Evolutionary conservation across 352 stramenopile species (phyloP), one percentile per base, ranked within the genome.

Genomic region (Globisporangium cederbergense): DNA sequence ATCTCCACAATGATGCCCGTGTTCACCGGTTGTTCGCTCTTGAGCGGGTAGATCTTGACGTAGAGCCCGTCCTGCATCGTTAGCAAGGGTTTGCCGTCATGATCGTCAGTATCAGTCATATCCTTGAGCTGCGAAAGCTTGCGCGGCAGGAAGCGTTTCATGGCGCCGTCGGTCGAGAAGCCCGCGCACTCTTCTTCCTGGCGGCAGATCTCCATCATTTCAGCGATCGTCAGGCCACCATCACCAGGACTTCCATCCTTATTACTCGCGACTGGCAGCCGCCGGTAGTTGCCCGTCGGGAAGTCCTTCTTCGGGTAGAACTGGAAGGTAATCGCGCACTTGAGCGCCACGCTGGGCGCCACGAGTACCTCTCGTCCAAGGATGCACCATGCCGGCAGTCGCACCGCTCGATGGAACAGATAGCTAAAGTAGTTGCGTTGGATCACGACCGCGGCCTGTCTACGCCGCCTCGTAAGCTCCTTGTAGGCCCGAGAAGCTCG

Each of bases 291-390:
- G 2, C 83, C 86, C 11, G 76, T 68, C 3, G 80, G 72, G 36
- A 94, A 92, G 57, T 94, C 85, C 58, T 84, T 91, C 28, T 74
- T 76, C 2, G 70, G 61, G 60, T 92, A 91, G 67, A 94, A 94
- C 58, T 90, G 79, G 67, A 94, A 94, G 16, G 71, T 76, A 40
- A 90, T 82, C 0, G 81, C 83, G 25, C 76, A 81, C 30, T 81
- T 86, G 32, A 76, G 72, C n/a, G 83, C 81, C 22, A 90, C 63
- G 25, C 75, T 88, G n/a, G 74, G 73, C 0, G 78, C 79, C 7
- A 90, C 72, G 28, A 94, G 46, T 20, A 92, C 80, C 61, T 94
- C 83, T 36, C 75, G 78, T 8, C 83, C 81, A 20, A 78, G 42
- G 18, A 85, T 68, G 63, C 83, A 94, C 86, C 83, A 92, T 11